These are phyloP conservation scores for Phytophthora boehmeriae DNA, from an alignment of 352 stramenopile species.

Conservation along the genomic window DNA sequence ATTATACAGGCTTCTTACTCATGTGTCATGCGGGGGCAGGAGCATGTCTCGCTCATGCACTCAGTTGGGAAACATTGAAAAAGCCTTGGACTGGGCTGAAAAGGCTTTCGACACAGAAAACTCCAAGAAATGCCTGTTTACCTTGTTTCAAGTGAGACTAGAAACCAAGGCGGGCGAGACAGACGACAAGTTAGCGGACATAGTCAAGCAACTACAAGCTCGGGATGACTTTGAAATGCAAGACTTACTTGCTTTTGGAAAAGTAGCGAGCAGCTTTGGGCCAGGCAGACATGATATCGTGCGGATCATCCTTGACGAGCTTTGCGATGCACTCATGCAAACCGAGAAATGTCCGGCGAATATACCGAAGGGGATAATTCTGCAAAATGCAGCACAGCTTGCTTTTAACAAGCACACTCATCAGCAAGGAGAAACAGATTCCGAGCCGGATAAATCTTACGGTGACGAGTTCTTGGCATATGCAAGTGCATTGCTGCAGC, in stretches of 20 bases:
- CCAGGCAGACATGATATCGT: conserved; percentile 40
- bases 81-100: conserved; percentile 48
- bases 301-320: conserved; percentile 59
- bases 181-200: conserved; percentile 16
- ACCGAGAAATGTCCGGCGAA: conserved; percentile 9
- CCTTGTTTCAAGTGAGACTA: conserved; percentile 55
- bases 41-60: conserved; percentile 43
- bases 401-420: conserved; percentile 40
- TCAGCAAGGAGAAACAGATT: conserved; percentile 3
- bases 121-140: conserved; percentile 68
- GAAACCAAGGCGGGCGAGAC: conserved; percentile 12
- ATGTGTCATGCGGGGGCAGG: conserved; percentile 18
- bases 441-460: conserved; percentile 24
- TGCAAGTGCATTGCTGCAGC: conserved; percentile 39
- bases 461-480: conserved; percentile 54
- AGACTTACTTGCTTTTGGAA: conserved; percentile 66
- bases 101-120: conserved; percentile 52
- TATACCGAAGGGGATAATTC: conserved; percentile 43
- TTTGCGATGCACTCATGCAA: conserved; percentile 36
- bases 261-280: conserved; percentile 36
- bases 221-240: conserved; percentile 68
- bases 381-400: conserved; percentile 79
- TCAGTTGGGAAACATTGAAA: conserved; percentile 33
- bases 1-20: neutral
- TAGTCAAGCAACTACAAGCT: conserved; percentile 45